Base-by-base conservation (phyloP, 2,329 filamentous ascomycete genomes). In the Sarocladiaceae sp. region DNA sequence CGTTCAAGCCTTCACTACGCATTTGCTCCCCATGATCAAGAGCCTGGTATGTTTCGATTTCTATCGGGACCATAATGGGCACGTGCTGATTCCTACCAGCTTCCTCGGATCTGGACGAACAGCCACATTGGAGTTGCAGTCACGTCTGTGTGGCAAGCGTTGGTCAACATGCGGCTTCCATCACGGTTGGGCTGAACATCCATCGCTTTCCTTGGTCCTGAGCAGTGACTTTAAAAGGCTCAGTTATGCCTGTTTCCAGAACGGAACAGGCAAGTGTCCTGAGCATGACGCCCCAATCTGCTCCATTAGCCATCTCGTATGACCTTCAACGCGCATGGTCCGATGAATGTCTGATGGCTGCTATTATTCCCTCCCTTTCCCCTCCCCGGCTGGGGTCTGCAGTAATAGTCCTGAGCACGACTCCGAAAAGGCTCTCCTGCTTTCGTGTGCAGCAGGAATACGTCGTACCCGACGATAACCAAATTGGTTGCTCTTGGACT, bases 201-300 rank as follows among this genome's bases (percentile, higher is more conserved):
- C n/a, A n/a, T n/a, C n/a, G n/a, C n/a, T n/a, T n/a, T n/a, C n/a
- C n/a, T 47, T 59, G 54, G 65, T 68, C 65, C 65, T 66, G 56
- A 62, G 65, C 60, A 67, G 29, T 48, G 67, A 69, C 62, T 48
- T 55, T 57, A 65, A 68, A 70, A 64, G 60, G 63, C 66, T 61
- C 51, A 33, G 33, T 28, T 25, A 17, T 17, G 28, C 44, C 28
- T 33, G 26, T 48, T 28, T 31, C 20, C 13, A 4, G 26, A 33
- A 6, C 13, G 44, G 23, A 29, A 28, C 25, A 48, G n/a, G 44
- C 17, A 3, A 22, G 4, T 28, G 44, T 48, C 44, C 44, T 33
- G n/a, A 48, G 44, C 44, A 48, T 48, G 44, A 48, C 44, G 40
- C n/a, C 29, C 15, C 29, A 33, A 33, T 10, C 8, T 8, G 29